Percentiles rank a stretch among this genome's conserved stretches.
These are phyloP conservation scores for Aspergillus eucalypticola DNA, from an alignment of 2,329 filamentous ascomycete genomes.

Conservation along the genomic window DNA sequence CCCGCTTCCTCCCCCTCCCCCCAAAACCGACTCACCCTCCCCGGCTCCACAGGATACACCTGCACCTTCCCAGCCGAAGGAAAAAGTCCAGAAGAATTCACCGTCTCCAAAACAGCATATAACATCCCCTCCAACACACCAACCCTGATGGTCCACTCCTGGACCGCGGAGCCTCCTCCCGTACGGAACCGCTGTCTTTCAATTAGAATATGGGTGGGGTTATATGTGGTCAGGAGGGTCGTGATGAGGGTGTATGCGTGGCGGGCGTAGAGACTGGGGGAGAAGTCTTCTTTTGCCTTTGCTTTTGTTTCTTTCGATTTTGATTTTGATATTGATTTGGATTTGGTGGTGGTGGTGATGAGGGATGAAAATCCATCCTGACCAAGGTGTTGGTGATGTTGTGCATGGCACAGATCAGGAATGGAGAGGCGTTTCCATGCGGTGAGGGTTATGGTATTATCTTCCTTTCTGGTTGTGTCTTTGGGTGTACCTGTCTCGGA, in stretches of 20 bases:
- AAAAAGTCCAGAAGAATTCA: not conserved
- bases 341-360: not conserved
- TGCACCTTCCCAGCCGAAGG: not conserved
- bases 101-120: conserved; percentile 60
- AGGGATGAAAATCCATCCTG: not conserved
- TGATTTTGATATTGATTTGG: not conserved
- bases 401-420: conserved; percentile 18
- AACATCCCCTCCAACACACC: conserved; percentile 82
- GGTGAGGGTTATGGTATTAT: conserved; percentile 26
- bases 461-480: not conserved
- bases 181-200: conserved; percentile 66
- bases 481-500: too few species aligned
- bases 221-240: conserved; percentile 50
- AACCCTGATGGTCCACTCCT: conserved; percentile 81
- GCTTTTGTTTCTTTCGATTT: conserved; percentile 1
- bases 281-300: conserved; percentile 43
- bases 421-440: conserved; percentile 47
- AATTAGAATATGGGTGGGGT: conserved; percentile 71
- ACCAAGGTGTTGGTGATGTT: not conserved
- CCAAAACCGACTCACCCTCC: conserved; percentile 29
- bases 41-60: conserved; percentile 20
- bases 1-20: conserved; percentile 42
- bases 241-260: conserved; percentile 59
- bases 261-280: conserved; percentile 54
- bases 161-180: conserved; percentile 63